These are phyloP conservation scores for Backusella luteola DNA, from an alignment of 192 early-diverging fungal genomes.

Conservation along the genomic window DNA sequence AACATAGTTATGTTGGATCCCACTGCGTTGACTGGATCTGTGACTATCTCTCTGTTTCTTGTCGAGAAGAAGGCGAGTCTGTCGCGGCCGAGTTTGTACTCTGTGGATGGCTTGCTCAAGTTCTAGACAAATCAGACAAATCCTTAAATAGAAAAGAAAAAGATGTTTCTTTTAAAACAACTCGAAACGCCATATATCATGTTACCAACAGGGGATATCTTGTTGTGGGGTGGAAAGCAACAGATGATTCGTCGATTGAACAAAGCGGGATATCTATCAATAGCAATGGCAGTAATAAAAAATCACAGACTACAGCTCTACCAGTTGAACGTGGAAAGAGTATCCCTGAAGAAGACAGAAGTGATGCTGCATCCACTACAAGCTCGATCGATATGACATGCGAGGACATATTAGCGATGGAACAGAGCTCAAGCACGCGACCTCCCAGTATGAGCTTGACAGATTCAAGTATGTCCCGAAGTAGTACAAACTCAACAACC, in stretches of 20 bases:
- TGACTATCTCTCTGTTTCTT: conserved; percentile 46
- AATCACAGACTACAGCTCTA: neutral
- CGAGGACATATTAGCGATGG: neutral
- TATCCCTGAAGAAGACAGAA: neutral
- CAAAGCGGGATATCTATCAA: neutral
- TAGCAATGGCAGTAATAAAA: neutral
- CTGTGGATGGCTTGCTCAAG: conserved; percentile 38
- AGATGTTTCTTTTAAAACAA: neutral
- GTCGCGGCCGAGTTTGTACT: conserved; percentile 47
- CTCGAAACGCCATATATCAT: conserved; percentile 5
- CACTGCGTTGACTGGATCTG: conserved; percentile 39
- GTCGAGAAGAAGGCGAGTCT: conserved; percentile 43
- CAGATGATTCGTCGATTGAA: neutral
- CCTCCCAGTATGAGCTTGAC: conserved; percentile 13
- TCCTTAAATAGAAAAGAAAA: neutral
- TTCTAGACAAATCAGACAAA: conserved; percentile 16
- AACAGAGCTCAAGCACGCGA: neutral
- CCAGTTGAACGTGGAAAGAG: neutral
- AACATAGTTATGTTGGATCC: neutral
- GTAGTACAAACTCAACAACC: neutral
- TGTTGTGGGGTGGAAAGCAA: conserved; percentile 4
- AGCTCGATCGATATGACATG: neutral
- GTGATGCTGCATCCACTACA: neutral
- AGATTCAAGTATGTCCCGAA: neutral
- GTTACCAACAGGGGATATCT: neutral